Base-by-base conservation (phyloP, 306 rosid species). In the Dryas octopetala region DNA sequence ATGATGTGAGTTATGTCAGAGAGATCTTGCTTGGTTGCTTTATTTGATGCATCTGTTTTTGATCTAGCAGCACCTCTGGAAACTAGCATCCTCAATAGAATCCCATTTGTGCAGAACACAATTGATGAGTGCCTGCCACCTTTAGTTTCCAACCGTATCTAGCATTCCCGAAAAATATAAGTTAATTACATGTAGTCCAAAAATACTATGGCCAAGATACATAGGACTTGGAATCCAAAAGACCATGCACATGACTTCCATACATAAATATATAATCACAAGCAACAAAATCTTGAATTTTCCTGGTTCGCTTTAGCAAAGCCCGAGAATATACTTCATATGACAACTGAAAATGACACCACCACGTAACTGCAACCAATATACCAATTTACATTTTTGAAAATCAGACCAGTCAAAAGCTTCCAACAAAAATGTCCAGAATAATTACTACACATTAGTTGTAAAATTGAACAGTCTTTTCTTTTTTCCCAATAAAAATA, bases 21-120 rank as follows among this genome's bases (percentile, higher is more conserved):
- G 52, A 80, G 60, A 54, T 63, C 81, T 52, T 80, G 81, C 68
- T 84, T 77, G 76, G 54, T 82, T 70, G 49, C 57, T 83, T 79
- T 70, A 49, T 10, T 68, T 16, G 58, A 59, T 38, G 66, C 71
- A 63, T 75, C 75, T 62, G 2, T 73, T 59, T 72, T 82, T 43
- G 86, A 82, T 23, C 32, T 66, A 67, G 41, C 73, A 70, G 74
- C 80, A 74, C 88, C 88, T 23, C 63, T 81, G 75, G 96, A 80
- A 73, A 92, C 83, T 87, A 95, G 74, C 75, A 92, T 84, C 83
- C 97, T 91, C 87, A 90, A 81, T 51, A 95, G 75, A 85, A 92
- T 70, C 73, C 99, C 97, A 78, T 90, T 92, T 17, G 99, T 95
- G 88, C 99, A 95, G 78, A 95, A 85, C 71, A 95, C 84, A 73